Conservation (phyloP, 495 filamentous ascomycete genomes). For the Clavariopsis aquatica region DNA sequence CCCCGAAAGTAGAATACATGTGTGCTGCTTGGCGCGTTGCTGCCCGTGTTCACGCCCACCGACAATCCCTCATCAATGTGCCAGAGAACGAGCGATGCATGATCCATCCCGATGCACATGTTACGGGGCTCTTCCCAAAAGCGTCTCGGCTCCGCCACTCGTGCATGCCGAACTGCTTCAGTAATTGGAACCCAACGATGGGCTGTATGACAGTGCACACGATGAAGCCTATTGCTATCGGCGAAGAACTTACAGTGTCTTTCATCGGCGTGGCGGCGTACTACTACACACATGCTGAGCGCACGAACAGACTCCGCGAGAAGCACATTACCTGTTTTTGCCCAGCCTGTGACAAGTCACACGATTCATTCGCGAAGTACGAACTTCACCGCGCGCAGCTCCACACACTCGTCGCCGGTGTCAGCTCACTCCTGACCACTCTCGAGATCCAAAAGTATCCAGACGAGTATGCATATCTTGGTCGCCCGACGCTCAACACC, state of each 20-base stretch:
- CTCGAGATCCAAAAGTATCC: background rate
- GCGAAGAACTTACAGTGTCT: background rate
- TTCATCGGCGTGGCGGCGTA: too few relatives aligned
- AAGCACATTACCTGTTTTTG: background rate
- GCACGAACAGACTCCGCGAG: background rate
- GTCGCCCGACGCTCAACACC: too few relatives aligned
- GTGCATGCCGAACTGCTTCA: background rate
- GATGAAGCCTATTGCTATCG: background rate
- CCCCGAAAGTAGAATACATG: background rate
- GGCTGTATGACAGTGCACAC: background rate
- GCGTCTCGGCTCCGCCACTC: background rate
- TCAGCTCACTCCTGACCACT: background rate
- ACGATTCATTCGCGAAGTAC: background rate
- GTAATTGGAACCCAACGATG: background rate
- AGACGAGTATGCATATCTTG: background rate
- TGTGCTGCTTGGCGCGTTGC: background rate
- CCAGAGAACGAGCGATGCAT: background rate
- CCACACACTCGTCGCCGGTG: too few relatives aligned
- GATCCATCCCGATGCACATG: background rate
- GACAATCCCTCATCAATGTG: background rate
- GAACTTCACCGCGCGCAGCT: background rate
- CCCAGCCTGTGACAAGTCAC: background rate
- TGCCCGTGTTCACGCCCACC: background rate
- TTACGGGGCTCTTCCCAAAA: slow-evolving; percentile 1
- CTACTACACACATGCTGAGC: background rate